phyloP scores from a whole-genome alignment of 2,329 filamentous ascomycete genomes.

The Exophiala sp. region DNA sequence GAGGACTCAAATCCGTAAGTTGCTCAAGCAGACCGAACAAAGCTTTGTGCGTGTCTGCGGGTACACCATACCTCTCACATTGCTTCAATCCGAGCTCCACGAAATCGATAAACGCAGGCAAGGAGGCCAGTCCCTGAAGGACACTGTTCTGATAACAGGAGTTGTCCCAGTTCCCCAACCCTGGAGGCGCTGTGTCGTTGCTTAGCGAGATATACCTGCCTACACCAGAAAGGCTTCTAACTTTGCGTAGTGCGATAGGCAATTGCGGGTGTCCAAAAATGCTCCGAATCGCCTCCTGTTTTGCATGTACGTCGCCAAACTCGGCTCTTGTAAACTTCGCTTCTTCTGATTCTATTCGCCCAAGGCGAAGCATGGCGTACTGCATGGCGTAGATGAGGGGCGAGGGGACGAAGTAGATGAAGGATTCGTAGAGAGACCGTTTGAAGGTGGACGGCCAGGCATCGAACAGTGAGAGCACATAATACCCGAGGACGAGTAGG shows the following conservation, averaged over 20 bases:
- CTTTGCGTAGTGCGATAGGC: constrained; percentile 54
- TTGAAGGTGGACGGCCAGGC: constrained; percentile 26
- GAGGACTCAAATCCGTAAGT: constrained; percentile 50
- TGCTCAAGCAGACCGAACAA: constrained; percentile 65
- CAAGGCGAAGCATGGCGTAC: constrained; percentile 42
- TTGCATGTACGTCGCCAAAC: constrained; percentile 45
- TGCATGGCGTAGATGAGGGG: constrained; percentile 43
- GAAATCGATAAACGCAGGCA: constrained; percentile 58
- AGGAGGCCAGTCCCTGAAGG: constrained; percentile 73
- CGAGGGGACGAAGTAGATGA: constrained; percentile 38
- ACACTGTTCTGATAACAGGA: constrained; percentile 98
- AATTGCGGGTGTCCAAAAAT: constrained; percentile 56
- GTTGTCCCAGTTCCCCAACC: constrained; percentile 86
- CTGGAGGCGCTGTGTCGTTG: constrained; percentile 42
- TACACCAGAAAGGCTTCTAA: constrained; percentile 52
- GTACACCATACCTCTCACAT: constrained; percentile 25
- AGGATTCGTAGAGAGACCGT: constrained; percentile 34
- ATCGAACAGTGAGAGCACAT: constrained; percentile 39
- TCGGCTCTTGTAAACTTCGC: constrained; percentile 23
- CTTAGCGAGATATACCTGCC: constrained; percentile 38
- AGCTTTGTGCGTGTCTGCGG: constrained; percentile 44
- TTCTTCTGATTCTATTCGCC: constrained; percentile 38
- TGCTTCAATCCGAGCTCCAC: constrained; percentile 33
- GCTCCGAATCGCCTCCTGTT: constrained; percentile 59
- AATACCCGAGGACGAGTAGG: constrained; percentile 30